Base-by-base conservation (phyloP, 108 stramenopile species). In the Fragilariopsis cylindrus region DNA sequence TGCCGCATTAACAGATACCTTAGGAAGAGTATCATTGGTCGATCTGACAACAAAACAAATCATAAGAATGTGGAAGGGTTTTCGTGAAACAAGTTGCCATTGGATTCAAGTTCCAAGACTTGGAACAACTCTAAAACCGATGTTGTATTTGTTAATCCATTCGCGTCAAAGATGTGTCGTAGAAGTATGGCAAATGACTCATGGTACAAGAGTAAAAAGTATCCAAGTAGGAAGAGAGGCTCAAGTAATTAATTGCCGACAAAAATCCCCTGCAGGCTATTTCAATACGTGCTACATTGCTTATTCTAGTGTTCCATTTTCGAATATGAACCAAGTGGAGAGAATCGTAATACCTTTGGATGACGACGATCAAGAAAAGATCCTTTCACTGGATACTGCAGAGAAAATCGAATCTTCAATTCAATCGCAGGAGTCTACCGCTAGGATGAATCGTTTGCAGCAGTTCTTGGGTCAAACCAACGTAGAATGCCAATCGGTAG, bases 21-120 rank as follows among this genome's bases (percentile, higher is more conserved):
- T 94, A 16, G 93, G 93, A 12, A 65, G 93, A 64, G 87, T 94
- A 4, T 73, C 84, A 9, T 53, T 94, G 73, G 74, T 94, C 57
- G 91, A 94, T 72, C 78, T 94, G 46, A 73, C 78, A 49, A 91
- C 88, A 30, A 90, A 92, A 48, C 90, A 92, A 81, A 68, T 87
- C 8, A 77, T 94, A 12, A 69, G 93, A 65, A 89, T 91, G 87
- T 91, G 88, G 84, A 94, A 94, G 63, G 93, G 93, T n/a, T 85
- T 88, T 72, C 85, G 93, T 40, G 87, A 90, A 48, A 89, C 90
- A 3, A 55, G 81, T 21, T 92, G 89, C 48, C 56, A 76, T 62
- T 94, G 90, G 84, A 76, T 86, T 5, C 79, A 91, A 64, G 69
- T 79, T 57, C 86, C 84, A 21, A 42, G 45, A 43, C 43, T 60